Base-by-base conservation (phyloP, 352 stramenopile genomes). In the Saprolegnia diclina region DNA sequence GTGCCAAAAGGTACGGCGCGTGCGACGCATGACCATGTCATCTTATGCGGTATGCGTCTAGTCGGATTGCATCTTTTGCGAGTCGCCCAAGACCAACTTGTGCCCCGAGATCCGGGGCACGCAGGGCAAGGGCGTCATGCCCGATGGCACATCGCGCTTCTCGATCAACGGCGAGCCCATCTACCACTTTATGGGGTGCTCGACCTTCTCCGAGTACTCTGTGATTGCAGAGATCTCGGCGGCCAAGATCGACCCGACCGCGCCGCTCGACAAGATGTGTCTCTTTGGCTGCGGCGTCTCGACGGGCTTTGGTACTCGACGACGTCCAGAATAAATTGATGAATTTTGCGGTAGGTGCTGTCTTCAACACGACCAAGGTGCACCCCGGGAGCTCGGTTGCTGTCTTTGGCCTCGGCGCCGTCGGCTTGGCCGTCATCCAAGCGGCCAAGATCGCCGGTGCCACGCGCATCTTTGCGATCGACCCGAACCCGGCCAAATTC, bases 401-500 rank as follows among this genome's bases (percentile, higher is more conserved):
- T 21, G 89, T 97, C 10, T 97, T 96, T 79, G 91, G 91, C 46
- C 64, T 97, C n/a, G 91, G 91, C 21, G 88, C 88, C 38, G 90
- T 97, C 13, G 82, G 86, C 50, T 77, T 97, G n/a, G 87, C 90
- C 26, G 87, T 95, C n/a, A 86, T 97, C 67, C 67, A 69, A 57
- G 63, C 63, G 19, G 63, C 63, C 13, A 73, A 73, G 35, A n/a
- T 40, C 5, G 67, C 67, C 4, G 67, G 67, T 10, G 56, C 57
- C 18, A 72, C 9, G 14, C 56, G 65, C 26, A 73, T 73, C 63
- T 65, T 73, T 37, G 67, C 67, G 3, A 72, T 73, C 18, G 67
- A 73, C 38, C 35, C 65, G 13, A 73, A 73, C 24, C 13, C 32
- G n/a, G 21, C 63, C 21, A 73, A 73, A 24, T 73, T 72, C 26